These are phyloP conservation scores for Cucumis hystrix DNA, from an alignment of 306 rosid species.

Conservation along the genomic window DNA sequence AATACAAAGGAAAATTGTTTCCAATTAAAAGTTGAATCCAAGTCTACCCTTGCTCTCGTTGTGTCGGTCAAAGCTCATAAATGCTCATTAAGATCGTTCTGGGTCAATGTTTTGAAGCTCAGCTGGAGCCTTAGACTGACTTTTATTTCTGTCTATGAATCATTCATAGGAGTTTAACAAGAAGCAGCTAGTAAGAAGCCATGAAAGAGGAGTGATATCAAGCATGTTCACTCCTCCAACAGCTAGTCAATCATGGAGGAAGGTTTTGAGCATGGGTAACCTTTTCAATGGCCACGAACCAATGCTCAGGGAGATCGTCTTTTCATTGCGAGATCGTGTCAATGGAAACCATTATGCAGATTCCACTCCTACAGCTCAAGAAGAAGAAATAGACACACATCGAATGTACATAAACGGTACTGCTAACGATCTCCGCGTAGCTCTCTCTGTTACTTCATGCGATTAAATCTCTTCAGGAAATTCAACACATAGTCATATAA, in stretches of 20 bases:
- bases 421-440: conserved; percentile 74
- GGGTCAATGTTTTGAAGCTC: background rate
- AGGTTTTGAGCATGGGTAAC: conserved; percentile 95
- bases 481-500: background rate
- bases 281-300: conserved; percentile 97
- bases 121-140: background rate
- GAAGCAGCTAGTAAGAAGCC: conserved; percentile 37
- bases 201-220: conserved; percentile 60
- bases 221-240: conserved; percentile 71
- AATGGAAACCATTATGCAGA: conserved; percentile 75
- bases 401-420: conserved; percentile 87
- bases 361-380: conserved; percentile 23
- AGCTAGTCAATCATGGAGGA: conserved; percentile 94
- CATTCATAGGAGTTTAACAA: conserved; percentile 48
- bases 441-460: conserved; percentile 83
- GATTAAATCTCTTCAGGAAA: conserved; percentile 29
- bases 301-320: conserved; percentile 64
- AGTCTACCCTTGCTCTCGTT: background rate
- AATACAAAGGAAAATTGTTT: background rate
- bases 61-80: background rate
- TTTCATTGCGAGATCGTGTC: conserved; percentile 49
- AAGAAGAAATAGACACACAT: conserved; percentile 62
- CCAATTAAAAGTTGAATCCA: background rate
- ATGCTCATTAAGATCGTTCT: background rate
- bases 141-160: background rate